These are phyloP conservation scores for Russula abietina DNA, from an alignment of 768 basidiomycete species.

Conservation along the genomic window DNA sequence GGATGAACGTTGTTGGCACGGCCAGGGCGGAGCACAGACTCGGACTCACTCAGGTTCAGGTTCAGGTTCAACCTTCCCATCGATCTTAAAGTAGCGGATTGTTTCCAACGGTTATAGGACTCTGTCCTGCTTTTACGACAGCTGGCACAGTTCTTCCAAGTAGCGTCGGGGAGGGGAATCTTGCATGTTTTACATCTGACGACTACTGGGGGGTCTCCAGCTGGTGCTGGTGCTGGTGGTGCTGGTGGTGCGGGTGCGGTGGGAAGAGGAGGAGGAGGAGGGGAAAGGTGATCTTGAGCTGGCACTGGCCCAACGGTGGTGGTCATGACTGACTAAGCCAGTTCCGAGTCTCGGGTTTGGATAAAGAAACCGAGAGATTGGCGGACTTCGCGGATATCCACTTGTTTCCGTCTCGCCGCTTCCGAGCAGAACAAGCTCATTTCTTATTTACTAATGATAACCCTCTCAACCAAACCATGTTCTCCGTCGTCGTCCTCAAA, in stretches of 20 bases:
- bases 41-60: too few species aligned
- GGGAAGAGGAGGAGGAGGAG: background rate
- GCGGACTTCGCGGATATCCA: too few species aligned
- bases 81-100: background rate
- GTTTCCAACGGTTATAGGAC: background rate
- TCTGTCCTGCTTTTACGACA: conserved; percentile 9
- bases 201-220: background rate
- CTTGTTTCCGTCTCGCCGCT: too few species aligned
- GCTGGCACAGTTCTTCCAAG: conserved; percentile 6
- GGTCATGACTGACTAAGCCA: too few species aligned
- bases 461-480: too few species aligned
- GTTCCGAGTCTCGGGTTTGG: too few species aligned
- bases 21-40: background rate
- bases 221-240: too few species aligned
- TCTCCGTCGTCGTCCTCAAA: too few species aligned
- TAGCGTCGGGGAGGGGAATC: background rate
- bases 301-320: too few species aligned
- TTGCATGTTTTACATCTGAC: conserved; percentile 5
- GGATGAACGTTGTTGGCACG: background rate
- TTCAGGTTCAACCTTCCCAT: background rate
- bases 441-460: too few species aligned
- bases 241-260: background rate
- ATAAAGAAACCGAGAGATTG: background rate
- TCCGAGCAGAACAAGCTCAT: too few species aligned
- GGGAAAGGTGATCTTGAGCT: background rate